Evolutionary conservation across 169 alveolate genomes (phyloP).

Genomic region (Eimeria zaria): DNA sequence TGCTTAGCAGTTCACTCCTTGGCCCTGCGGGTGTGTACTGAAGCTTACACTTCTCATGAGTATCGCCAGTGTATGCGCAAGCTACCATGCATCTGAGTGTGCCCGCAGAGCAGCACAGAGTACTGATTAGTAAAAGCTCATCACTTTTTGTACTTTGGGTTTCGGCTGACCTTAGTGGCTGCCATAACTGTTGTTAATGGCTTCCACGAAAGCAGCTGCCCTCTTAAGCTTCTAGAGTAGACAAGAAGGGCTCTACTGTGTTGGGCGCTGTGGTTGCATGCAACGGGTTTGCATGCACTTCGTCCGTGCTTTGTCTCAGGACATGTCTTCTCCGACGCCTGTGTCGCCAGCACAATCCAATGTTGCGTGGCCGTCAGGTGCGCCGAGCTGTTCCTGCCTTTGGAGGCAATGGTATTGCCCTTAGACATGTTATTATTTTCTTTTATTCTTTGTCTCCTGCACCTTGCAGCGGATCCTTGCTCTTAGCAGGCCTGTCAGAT

Average conservation of each 20-base stretch:
- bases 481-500: not conserved
- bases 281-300: not conserved
- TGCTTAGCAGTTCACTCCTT: constrained; percentile 52
- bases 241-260: not conserved
- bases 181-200: not conserved
- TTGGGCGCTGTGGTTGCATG: not conserved
- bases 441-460: not conserved
- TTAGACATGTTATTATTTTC: not conserved
- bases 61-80: not conserved
- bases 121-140: not conserved
- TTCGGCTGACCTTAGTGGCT: not conserved
- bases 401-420: not conserved
- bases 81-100: not conserved
- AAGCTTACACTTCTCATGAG: not conserved
- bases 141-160: not conserved
- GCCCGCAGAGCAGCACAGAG: not conserved
- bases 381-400: not conserved
- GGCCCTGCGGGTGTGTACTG: constrained; percentile 58
- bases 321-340: constrained; percentile 66
- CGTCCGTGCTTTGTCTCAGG: constrained; percentile 27
- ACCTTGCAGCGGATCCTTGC: not conserved
- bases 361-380: constrained; percentile 76
- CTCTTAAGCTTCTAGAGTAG: not conserved
- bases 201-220: not conserved
- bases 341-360: constrained; percentile 67